Conservation (phyloP, 176 grass and related monocot species). For the Pontederia paniculata region DNA sequence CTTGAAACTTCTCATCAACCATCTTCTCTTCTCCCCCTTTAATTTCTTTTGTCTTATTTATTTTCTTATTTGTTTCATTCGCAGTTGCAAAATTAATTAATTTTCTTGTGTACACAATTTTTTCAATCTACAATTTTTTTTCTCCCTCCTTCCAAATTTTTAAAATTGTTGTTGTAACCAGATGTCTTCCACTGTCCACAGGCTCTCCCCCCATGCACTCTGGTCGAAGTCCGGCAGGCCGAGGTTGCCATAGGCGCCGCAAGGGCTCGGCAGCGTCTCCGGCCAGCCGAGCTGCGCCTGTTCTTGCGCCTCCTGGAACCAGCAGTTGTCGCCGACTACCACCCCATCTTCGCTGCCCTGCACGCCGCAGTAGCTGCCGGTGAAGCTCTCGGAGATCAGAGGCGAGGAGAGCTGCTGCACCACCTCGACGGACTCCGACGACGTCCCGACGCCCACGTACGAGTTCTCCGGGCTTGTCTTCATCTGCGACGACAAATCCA, state of each 20-base stretch:
- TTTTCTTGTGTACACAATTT: not conserved
- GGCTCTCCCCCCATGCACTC: not conserved
- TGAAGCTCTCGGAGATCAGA: slow-evolving; percentile 1
- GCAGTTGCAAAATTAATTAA: too few species aligned
- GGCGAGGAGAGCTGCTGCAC: not conserved
- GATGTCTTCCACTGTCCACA: slow-evolving; percentile 11
- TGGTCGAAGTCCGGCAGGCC: slow-evolving; percentile 4
- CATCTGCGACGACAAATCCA: too few species aligned
- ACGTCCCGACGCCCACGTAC: too few species aligned
- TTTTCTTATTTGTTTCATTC: too few species aligned
- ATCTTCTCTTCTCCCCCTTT: too few species aligned
- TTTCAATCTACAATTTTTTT: not conserved
- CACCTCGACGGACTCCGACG: not conserved
- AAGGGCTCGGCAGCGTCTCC: not conserved
- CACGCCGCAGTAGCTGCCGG: not conserved
- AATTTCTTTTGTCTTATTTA: too few species aligned
- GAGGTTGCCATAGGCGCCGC: not conserved
- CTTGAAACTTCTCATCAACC: too few species aligned
- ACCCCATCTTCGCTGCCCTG: not conserved
- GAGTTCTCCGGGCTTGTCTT: too few species aligned
- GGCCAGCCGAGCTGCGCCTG: too few species aligned
- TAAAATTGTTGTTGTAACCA: slow-evolving; percentile 10
- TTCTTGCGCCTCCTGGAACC: not conserved
- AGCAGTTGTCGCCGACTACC: not conserved
- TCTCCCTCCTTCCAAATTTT: not conserved